Percentiles rank a stretch among this genome's conserved stretches.
Conservation (phyloP, 192 early-diverging fungal genomes). For the Backusella westeae region DNA sequence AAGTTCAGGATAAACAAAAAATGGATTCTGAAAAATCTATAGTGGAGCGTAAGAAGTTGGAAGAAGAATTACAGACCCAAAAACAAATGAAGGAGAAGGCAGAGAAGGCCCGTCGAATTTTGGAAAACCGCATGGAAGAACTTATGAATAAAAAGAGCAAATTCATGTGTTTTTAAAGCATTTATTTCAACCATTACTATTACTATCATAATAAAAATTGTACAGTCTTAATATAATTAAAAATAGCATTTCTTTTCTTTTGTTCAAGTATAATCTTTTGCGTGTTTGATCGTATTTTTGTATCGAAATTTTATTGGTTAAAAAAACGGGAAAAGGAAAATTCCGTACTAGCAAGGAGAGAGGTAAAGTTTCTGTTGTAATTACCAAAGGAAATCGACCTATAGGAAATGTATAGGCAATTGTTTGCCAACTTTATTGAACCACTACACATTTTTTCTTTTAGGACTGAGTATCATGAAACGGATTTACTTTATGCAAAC, state of each 20-base stretch:
- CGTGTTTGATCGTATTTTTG: no score
- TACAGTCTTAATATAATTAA: not conserved
- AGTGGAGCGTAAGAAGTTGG: constrained; percentile 36
- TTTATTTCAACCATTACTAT: not conserved
- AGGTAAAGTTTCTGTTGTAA: not conserved
- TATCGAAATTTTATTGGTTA: not conserved
- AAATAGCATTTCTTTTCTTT: not conserved
- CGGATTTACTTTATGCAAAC: not conserved
- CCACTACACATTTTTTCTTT: not conserved
- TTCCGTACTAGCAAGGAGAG: not conserved
- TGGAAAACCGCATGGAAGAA: constrained; percentile 54
- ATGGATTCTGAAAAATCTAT: constrained; percentile 6
- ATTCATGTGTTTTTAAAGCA: constrained; percentile 52
- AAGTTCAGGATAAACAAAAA: constrained; percentile 29
- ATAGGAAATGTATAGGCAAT: not conserved
- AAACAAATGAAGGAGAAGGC: constrained; percentile 45
- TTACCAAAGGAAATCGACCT: not conserved
- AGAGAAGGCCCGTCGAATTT: constrained; percentile 39
- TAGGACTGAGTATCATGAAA: not conserved
- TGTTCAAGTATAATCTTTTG: not conserved
- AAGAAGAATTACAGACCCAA: constrained; percentile 40
- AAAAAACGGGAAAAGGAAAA: not conserved
- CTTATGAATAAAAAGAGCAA: constrained; percentile 51
- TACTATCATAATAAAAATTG: not conserved
- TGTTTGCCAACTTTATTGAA: not conserved